Evolutionary conservation across 306 rosid genomes (phyloP), one percentile per base, ranked within the genome.

Genomic region (Delonix regia): DNA sequence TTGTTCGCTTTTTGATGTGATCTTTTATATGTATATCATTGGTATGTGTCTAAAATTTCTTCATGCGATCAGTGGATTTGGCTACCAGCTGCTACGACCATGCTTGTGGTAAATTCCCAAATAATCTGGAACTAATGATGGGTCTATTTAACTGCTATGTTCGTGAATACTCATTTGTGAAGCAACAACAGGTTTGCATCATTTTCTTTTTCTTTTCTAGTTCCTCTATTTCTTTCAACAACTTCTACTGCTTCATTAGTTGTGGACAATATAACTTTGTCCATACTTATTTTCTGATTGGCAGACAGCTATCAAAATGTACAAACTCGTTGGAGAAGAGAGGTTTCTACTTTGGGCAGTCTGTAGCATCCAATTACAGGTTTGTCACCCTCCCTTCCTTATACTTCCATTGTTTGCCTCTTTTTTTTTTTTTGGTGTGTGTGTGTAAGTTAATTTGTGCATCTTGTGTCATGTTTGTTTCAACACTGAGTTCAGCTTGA

Each of bases 281-380:
- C n/a, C 9, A 8, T 62, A 39, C 41, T 19, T 85, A 19, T 74
- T 68, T 63, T 67, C n/a, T 71, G 66, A 78, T 71, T 83, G 82
- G 80, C 94, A 96, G 99, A 96, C 96, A 51, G 99, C 99, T 79
- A 93, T 96, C 85, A 93, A 92, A 83, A 96, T 96, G 99, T 93
- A 96, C 88, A 96, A 96, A 80, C 94, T 85, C 71, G 90, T 83
- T 68, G 97, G 96, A 53, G 98, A 93, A 88, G 99, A 96, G 78
- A 90, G 94, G 66, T 91, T 88, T 80, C 86, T 96, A 92, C 96
- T 96, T 48, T 96, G 99, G 98, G 96, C 99, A 36, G 97, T 91
- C 80, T 93, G 99, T 78, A 96, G 99, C 89, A 93, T 96, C 81
- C 97, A 96, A 59, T 89, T 96, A 87, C 99, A 96, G 99, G 99